Evolutionary conservation across 2,329 filamentous ascomycete species (phyloP).

Genomic region (Aspergillus felis): DNA sequence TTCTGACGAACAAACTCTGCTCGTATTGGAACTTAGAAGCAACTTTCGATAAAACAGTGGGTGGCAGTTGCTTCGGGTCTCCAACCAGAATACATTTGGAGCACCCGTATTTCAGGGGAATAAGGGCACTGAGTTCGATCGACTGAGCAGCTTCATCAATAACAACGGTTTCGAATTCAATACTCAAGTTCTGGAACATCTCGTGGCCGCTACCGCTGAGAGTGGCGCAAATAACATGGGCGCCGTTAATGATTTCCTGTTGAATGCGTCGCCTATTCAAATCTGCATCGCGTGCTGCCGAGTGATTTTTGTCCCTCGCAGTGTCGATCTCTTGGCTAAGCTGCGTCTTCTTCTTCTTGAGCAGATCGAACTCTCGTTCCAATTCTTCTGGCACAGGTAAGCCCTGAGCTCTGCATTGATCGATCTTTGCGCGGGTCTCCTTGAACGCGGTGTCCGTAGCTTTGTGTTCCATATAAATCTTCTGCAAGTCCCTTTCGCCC

Average conservation of each 20-base stretch:
- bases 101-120: conserved; percentile 95
- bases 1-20: conserved; percentile 95
- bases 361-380: conserved; percentile 70
- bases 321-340: conserved; percentile 83
- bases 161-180: conserved; percentile 97
- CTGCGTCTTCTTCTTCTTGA: conserved; percentile 71
- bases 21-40: conserved; percentile 92
- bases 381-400: conserved; percentile 48
- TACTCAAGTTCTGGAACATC: conserved; percentile 89
- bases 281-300: conserved; percentile 76
- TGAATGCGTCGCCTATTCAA: conserved; percentile 79
- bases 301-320: conserved; percentile 79
- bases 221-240: conserved; percentile 91
- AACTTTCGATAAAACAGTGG: conserved; percentile 90
- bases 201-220: conserved; percentile 95
- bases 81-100: conserved; percentile 95
- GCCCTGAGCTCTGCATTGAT: conserved; percentile 58
- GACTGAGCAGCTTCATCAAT: conserved; percentile 98
- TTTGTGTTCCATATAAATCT: conserved; percentile 69
- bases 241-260: conserved; percentile 83
- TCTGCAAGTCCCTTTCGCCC: conserved; percentile 51
- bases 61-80: conserved; percentile 94
- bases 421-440: conserved; percentile 66
- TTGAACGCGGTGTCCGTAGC: conserved; percentile 62
- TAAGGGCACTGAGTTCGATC: conserved; percentile 92